Evolutionary conservation across 1,284 basidiomycete genomes (phyloP), one percentile per base, ranked within the genome.

Genomic region (Moniliella sp.): DNA sequence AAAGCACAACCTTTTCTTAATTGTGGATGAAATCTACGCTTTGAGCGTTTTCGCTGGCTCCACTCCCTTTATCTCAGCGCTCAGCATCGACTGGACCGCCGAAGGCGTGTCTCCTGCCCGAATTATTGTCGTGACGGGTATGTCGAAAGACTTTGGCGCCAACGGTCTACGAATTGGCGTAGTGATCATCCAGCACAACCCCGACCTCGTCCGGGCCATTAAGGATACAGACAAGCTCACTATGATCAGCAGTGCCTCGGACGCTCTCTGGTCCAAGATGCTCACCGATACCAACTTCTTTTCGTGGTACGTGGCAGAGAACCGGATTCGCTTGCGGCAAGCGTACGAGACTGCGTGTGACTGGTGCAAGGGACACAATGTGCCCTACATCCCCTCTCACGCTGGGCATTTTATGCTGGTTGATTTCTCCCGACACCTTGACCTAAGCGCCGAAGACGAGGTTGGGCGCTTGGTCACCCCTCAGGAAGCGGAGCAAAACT

Each of bases 361-460:
- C 15, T 43, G 37, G 37, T 33, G 31, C 23, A 13, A 12, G 4
- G 29, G 32, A 18, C 40, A 43, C 30, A 18, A 10, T 9, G 27
- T 43, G 23, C 17, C 7, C 30, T 39, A 43, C 12, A 16, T n/a
- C 13, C 35, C 33, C 2, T 21, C 28, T 23, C 36, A 39, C 25
- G 40, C 40, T 12, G 40, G 40, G 10, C 38, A 40, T 15, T 43
- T 43, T 54, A 74, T 86, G 2, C 69, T 77, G 10, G 76, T 78
- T 10, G 86, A 88, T 58, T 65, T 86, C 25, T 83, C 83, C 58
- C 76, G 77, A n/a, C n/a, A n/a, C 33, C 72, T 74, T 7, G 74
- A 86, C 1, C 72, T 78, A 4, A 84, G 83, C 58, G 63, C 14
- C 12, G 27, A 30, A n/a, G 13, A 27, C 5, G 32, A 29, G 9